Evolutionary conservation across 1,284 basidiomycete species (phyloP), one percentile per base, ranked within the genome.

Genomic region (Dichomitus squalens): DNA sequence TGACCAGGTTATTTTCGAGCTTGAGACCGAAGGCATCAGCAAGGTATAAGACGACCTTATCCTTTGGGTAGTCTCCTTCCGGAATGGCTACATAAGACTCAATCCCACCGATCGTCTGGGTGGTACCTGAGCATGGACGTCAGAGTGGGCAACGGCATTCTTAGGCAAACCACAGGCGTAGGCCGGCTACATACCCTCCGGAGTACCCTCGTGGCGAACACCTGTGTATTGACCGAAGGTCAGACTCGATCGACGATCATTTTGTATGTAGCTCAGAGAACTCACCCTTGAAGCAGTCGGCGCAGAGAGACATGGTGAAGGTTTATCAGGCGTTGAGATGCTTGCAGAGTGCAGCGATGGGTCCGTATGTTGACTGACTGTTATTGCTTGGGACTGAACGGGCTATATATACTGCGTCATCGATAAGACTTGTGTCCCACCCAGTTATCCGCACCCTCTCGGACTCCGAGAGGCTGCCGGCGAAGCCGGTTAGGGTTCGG

Each of bases 11-110:
- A 70, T 86, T 92, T 68, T 75, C 61, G 18, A 84, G 72, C 18
- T 79, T 75, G 31, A 85, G 66, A 7, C 90, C 90, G 64, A 88
- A 90, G 51, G 85, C 77, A 65, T 92, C 89, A 6, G 84, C 69
- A 35, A 88, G 64, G 70, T 79, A 79, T 35, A 85, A 74, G 54
- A 90, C 61, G 23, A 80, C 83, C 68, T 86, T 86, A 65, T 83
- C 77, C 64, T 83, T 83, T 36, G 78, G 67, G 58, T 83, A 85
- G 20, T 81, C 77, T 7, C 64, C 66, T 0, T 70, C 63, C 0
- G 82, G 83, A 0, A 76, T 82, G 16, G 78, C 80, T 51, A 85
- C 74, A 60, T 87, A 87, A 59, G 73, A 74, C 27, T 77, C 74
- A 36, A 82, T 70, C 16, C 79, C 81, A 41, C 68, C 77, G 58